phyloP scores from a whole-genome alignment of 225 moss, liverwort and hornwort species.

The Sphagnum tenellum region DNA sequence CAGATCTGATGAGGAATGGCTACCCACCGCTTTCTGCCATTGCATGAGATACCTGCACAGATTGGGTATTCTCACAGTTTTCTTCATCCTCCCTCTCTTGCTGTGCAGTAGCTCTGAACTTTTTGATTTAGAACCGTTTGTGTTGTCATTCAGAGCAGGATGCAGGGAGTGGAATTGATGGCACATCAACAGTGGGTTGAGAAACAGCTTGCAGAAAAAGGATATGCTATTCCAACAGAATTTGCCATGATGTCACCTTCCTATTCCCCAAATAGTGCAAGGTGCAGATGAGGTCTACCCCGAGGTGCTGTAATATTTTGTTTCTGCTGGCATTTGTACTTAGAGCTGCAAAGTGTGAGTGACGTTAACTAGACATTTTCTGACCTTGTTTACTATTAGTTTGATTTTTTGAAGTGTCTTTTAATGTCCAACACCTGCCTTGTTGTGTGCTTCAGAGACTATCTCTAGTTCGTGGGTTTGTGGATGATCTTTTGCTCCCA shows the following conservation, averaged over 20 bases:
- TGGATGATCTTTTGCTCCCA: too few species aligned
- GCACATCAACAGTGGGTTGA: slow-evolving; percentile 64
- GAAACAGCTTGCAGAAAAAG: slow-evolving; percentile 38
- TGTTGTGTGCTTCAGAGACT: too few species aligned
- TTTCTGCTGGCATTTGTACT: not conserved
- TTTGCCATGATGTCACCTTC: slow-evolving; percentile 52
- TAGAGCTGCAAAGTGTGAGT: not conserved
- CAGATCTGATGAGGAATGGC: slow-evolving; percentile 84
- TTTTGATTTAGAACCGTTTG: too few species aligned
- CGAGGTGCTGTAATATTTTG: slow-evolving; percentile 24
- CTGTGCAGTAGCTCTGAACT: too few species aligned
- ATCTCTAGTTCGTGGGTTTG: too few species aligned
- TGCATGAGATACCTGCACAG: slow-evolving; percentile 45
- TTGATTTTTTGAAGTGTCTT: not conserved
- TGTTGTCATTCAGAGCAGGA: slow-evolving; percentile 13
- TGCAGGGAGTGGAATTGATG: slow-evolving; percentile 17
- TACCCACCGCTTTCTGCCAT: slow-evolving; percentile 70
- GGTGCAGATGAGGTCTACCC: slow-evolving; percentile 12
- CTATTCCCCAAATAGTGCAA: slow-evolving; percentile 33
- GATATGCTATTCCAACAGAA: slow-evolving; percentile 22
- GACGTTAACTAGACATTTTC: not conserved
- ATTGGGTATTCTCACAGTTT: too few species aligned
- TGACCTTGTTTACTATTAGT: not conserved
- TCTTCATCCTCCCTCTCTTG: too few species aligned
- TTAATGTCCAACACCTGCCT: too few species aligned